phyloP scores from a whole-genome alignment of 192 early-diverging fungal species.

The Pecoramyces ruminantium region DNA sequence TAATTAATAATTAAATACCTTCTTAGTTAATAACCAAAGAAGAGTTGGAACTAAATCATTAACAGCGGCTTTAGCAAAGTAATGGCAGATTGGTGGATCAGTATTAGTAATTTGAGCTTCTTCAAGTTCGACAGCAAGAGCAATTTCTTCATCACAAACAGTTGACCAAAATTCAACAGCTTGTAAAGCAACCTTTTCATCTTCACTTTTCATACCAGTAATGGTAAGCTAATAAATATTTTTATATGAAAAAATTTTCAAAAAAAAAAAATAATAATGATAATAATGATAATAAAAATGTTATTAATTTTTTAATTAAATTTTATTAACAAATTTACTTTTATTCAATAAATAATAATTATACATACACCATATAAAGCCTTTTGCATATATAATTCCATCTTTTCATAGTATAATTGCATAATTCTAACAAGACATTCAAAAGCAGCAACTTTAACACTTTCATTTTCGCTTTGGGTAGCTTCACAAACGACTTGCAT shows the following conservation, averaged over 20 bases:
- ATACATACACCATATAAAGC: constrained; percentile 70
- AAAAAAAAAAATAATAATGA: background rate
- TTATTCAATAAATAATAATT: no score
- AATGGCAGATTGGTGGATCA: constrained; percentile 12
- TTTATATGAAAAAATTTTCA: no score
- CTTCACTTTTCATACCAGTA: constrained; percentile 75
- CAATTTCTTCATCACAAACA: constrained; percentile 87
- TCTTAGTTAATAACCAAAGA: constrained; percentile 78
- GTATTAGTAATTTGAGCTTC: constrained; percentile 18
- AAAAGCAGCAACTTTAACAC: constrained; percentile 73
- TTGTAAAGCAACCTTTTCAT: constrained; percentile 80
- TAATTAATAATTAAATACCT: constrained; percentile 6
- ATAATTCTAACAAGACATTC: constrained; percentile 96
- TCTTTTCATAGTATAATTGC: constrained; percentile 90
- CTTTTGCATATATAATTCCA: constrained; percentile 93
- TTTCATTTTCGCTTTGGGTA: constrained; percentile 43
- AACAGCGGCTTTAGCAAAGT: constrained; percentile 65
- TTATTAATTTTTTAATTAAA: no score
- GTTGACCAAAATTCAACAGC: constrained; percentile 99
- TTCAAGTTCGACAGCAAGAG: constrained; percentile 36
- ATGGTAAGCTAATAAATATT: constrained; percentile 45
- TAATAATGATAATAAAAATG: no score
- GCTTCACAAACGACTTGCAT: constrained; percentile 98
- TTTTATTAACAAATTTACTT: no score
- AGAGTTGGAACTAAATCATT: constrained; percentile 73